Base-by-base conservation (phyloP, 139 green algal species). In the Prasinococcaceae sp. region DNA sequence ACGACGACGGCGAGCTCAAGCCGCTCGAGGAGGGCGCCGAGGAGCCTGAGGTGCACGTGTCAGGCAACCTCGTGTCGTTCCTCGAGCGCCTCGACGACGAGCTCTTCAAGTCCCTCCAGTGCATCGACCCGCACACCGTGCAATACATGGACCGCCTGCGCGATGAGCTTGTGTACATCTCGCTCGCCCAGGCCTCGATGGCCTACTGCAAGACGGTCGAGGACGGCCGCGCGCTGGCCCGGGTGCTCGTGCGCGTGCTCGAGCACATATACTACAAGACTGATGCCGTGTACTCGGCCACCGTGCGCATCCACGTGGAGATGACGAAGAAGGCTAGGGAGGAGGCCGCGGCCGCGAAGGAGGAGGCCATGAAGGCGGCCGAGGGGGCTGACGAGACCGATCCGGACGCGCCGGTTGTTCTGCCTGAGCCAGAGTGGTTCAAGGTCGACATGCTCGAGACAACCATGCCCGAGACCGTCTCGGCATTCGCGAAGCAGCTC, bases 261-360 rank as follows among this genome's bases (percentile, higher is more conserved):
- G 90, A 98, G 74, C 90, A 97, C 73, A 69, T 95, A 3, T 98
- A 98, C 75, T 94, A 88, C 81, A 97, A 97, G 79, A 70, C 68
- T 12, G 55, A 77, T 6, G 54, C 64, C 0, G 84, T 94, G 61
- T 95, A 94, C 47, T 66, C 73, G 1, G 76, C 84, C 26, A 47
- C 40, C n/a, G 6, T 25, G 40, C 6, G 19, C 12, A 9, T 47
- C 19, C 0, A 50, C 56, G 10, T 50, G 63, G 50, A 47, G 30
- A 37, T n/a, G n/a, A 41, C 10, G 10, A 43, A 19, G 9, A 47
- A 55, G 63, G 55, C 29, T 12, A 23, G 23, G 29, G 28, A 39
- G 48, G 17, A n/a, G 16, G 33, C 27, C 33, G 59, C 53, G 4
- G 68, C 78, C 22, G 70, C 68, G 19, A 77, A 66, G 6, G 78